Conservation (phyloP, 225 moss, liverwort and hornwort genomes). For the Marchantia polymorpha region DNA sequence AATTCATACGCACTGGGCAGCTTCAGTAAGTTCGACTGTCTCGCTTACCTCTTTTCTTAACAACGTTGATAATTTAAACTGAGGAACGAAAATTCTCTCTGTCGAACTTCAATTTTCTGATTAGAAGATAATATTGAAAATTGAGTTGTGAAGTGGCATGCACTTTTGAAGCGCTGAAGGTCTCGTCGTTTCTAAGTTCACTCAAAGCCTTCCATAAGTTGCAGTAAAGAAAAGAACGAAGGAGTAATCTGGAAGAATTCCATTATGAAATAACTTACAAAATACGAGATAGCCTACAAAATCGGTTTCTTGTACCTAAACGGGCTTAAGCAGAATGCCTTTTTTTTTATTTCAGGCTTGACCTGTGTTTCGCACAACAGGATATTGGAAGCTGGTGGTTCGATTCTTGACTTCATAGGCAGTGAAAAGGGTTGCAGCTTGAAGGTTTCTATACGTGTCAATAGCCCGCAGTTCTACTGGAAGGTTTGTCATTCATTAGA, state of each 20-base stretch:
- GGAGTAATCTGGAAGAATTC: too few relatives aligned
- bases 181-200: too few relatives aligned
- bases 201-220: too few relatives aligned
- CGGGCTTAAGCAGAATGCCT: too few relatives aligned
- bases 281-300: too few relatives aligned
- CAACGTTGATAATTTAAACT: neutral
- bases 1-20: slow-evolving; percentile 71
- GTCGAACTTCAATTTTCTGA: neutral
- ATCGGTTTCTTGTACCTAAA: too few relatives aligned
- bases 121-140: neutral
- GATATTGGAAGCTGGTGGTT: slow-evolving; percentile 67
- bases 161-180: neutral
- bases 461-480: slow-evolving; percentile 75
- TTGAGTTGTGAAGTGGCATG: neutral
- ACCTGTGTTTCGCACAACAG: slow-evolving; percentile 27
- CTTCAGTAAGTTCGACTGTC: slow-evolving; percentile 56
- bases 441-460: slow-evolving; percentile 48
- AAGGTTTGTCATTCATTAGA: slow-evolving; percentile 47
- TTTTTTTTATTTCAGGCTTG: too few relatives aligned
- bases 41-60: neutral
- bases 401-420: slow-evolving; percentile 54
- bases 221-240: too few relatives aligned
- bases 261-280: too few relatives aligned
- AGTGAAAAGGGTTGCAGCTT: slow-evolving; percentile 44
- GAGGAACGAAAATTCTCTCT: neutral